These are phyloP conservation scores for Exobasidium rhododendri DNA, from an alignment of 1,284 basidiomycete genomes.

Conservation along the genomic window DNA sequence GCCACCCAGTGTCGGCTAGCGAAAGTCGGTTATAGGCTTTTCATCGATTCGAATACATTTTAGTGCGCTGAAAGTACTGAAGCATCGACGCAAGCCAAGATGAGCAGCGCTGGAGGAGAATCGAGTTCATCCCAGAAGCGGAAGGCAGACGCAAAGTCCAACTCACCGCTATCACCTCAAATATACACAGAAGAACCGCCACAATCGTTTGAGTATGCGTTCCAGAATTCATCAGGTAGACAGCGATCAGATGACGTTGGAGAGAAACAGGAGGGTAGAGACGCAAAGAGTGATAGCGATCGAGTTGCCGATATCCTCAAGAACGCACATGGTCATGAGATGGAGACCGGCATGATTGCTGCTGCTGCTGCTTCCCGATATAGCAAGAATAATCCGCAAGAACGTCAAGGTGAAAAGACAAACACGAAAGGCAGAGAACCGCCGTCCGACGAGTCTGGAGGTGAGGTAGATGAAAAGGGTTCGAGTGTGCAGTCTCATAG, in stretches of 20 bases:
- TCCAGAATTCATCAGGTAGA: background rate
- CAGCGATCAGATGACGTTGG: constrained; percentile 6
- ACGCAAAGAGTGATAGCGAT: constrained; percentile 14
- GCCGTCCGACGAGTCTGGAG: background rate
- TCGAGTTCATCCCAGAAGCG: background rate
- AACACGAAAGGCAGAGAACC: background rate
- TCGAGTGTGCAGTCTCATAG: background rate
- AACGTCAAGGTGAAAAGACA: background rate
- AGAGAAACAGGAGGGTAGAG: constrained; percentile 16
- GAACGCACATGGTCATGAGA: constrained; percentile 22
- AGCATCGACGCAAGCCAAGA: background rate
- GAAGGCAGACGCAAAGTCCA: background rate
- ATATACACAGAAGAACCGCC: constrained; percentile 39
- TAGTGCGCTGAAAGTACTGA: background rate
- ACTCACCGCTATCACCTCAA: constrained; percentile 21
- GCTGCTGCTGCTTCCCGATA: constrained; percentile 23
- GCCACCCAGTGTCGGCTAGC: background rate
- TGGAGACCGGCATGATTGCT: constrained; percentile 28
- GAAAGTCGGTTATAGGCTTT: background rate
- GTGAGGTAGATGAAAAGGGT: background rate
- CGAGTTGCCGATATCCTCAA: constrained; percentile 15
- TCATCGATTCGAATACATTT: background rate
- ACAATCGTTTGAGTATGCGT: constrained; percentile 10
- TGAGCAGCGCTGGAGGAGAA: background rate
- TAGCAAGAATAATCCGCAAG: constrained; percentile 3